phyloP scores from a whole-genome alignment of 2,329 filamentous ascomycete genomes.

The Fusarium siculi region DNA sequence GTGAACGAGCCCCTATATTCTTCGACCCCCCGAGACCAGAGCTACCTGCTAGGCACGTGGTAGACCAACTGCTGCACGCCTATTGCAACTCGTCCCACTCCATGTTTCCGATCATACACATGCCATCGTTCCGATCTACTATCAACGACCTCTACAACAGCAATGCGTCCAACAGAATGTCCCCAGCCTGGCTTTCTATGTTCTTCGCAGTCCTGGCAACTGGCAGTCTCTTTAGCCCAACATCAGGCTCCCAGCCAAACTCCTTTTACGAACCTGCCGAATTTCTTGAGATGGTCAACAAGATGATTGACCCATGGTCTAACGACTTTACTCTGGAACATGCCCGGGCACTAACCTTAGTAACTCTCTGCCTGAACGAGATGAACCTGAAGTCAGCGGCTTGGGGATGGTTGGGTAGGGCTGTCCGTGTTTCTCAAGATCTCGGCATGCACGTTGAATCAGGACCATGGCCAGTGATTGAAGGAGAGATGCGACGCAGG shows the following conservation, averaged over 20 bases:
- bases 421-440: constrained; percentile 84
- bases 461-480: constrained; percentile 77
- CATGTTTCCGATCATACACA: constrained; percentile 87
- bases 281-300: constrained; percentile 77
- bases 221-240: constrained; percentile 77
- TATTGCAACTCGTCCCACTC: constrained; percentile 83
- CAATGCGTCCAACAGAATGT: constrained; percentile 62
- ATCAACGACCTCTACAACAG: constrained; percentile 82
- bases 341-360: constrained; percentile 76
- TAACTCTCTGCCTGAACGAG: constrained; percentile 84
- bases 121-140: constrained; percentile 81
- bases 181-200: constrained; percentile 79
- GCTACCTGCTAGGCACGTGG: constrained; percentile 75
- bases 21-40: constrained; percentile 68
- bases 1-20: constrained; percentile 59
- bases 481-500: constrained; percentile 85
- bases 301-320: constrained; percentile 81
- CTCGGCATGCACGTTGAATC: constrained; percentile 82
- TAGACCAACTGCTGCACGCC: constrained; percentile 77
- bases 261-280: constrained; percentile 65
- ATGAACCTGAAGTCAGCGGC: constrained; percentile 86
- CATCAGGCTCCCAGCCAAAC: constrained; percentile 63
- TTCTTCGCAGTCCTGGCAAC: constrained; percentile 87
- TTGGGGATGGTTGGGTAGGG: constrained; percentile 85
- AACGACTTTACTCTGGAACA: constrained; percentile 82